These are phyloP conservation scores for Pistacia vera DNA, from an alignment of 345 rosid genomes.

Conservation along the genomic window DNA sequence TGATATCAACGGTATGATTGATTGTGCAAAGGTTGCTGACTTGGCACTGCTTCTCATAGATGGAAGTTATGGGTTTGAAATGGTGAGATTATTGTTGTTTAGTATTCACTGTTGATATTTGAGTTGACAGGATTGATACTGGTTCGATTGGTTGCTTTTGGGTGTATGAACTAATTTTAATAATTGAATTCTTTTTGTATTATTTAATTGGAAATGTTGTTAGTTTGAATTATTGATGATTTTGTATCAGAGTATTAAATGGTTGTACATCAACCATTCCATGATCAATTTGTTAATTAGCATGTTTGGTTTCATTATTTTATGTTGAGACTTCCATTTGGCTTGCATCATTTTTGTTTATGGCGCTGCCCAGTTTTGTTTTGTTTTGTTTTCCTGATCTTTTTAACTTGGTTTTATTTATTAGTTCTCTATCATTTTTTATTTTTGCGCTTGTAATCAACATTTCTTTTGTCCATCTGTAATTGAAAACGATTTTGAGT, in stretches of 20 bases:
- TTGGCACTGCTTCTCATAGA: conserved; percentile 84
- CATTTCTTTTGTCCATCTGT: not conserved
- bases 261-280: not conserved
- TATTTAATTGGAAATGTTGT: not conserved
- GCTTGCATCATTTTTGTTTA: not conserved
- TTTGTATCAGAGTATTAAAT: not conserved
- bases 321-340: not conserved
- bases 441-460: not conserved
- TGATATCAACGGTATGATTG: conserved; percentile 96
- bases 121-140: not conserved
- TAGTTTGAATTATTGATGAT: not conserved
- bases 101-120: too few relatives aligned
- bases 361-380: not conserved
- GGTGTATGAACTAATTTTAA: not conserved
- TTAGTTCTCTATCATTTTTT: not conserved
- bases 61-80: conserved; percentile 98
- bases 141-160: not conserved
- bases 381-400: not conserved
- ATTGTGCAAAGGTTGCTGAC: conserved; percentile 92
- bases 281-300: not conserved
- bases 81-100: conserved; percentile 10
- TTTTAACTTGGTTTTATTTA: not conserved
- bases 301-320: not conserved
- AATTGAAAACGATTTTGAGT: not conserved
- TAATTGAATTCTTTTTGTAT: not conserved